These are phyloP conservation scores for Microcyclospora pomicola DNA, from an alignment of 2,329 filamentous ascomycete genomes.

Conservation along the genomic window DNA sequence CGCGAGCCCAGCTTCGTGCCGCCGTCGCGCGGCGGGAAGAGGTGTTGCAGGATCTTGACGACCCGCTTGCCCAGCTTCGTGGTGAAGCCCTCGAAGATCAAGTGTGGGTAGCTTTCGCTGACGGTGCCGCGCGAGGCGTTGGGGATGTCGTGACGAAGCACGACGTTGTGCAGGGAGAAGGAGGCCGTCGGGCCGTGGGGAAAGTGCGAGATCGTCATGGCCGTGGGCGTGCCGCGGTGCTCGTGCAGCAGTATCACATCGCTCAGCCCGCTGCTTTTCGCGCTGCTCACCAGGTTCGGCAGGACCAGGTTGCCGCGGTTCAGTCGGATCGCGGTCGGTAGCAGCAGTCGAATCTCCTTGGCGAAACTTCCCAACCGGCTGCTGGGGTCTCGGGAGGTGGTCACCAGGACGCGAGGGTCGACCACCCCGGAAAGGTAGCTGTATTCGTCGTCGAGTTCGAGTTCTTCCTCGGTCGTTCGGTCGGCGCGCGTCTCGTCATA, in stretches of 20 bases:
- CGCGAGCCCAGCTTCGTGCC: constrained; percentile 72
- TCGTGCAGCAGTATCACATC: constrained; percentile 85
- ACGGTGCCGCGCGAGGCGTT: constrained; percentile 77
- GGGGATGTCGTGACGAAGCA: constrained; percentile 84
- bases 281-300: constrained; percentile 69
- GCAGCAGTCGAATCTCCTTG: constrained; percentile 73
- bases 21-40: constrained; percentile 80
- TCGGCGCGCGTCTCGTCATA: constrained; percentile 77
- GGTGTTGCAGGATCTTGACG: constrained; percentile 80
- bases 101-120: constrained; percentile 80
- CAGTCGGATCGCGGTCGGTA: constrained; percentile 74
- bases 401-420: constrained; percentile 78
- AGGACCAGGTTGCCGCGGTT: constrained; percentile 87
- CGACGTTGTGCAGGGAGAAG: constrained; percentile 84
- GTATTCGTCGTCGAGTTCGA: constrained; percentile 81
- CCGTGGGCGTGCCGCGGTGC: constrained; percentile 82
- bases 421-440: constrained; percentile 78
- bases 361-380: constrained; percentile 76
- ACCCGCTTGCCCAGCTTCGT: constrained; percentile 68
- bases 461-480: constrained; percentile 50
- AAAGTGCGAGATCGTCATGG: constrained; percentile 73
- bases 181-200: constrained; percentile 79
- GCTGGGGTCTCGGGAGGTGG: constrained; percentile 78
- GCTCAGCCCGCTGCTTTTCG: constrained; percentile 63
- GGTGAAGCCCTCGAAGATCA: constrained; percentile 90